Conservation (phyloP, 129 eudicot species). For the Heracleum sosnowskyi region DNA sequence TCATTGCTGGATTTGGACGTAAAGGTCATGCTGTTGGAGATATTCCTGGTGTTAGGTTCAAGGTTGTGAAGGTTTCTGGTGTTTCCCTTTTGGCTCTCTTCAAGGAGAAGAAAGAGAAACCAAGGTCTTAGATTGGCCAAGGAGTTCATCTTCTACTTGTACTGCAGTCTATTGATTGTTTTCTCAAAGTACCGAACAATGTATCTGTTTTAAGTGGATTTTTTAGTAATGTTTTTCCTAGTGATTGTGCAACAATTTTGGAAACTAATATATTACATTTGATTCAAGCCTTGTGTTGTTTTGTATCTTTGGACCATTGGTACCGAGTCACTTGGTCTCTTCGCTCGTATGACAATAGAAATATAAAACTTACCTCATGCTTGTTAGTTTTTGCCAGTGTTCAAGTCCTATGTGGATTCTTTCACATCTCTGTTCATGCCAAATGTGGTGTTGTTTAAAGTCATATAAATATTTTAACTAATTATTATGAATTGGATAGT, state of each 20-base stretch:
- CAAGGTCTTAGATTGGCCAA: constrained; percentile 35
- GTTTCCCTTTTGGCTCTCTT: constrained; percentile 59
- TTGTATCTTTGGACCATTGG: background rate
- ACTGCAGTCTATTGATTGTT: background rate
- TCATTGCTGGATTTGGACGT: constrained; percentile 69
- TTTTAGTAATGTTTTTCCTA: background rate
- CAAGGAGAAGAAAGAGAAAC: constrained; percentile 67
- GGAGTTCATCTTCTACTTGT: background rate
- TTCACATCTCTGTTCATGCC: too few relatives aligned
- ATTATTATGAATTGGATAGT: too few relatives aligned
- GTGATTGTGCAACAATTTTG: background rate
- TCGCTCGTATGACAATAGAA: background rate
- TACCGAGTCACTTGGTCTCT: background rate
- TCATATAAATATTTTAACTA: too few relatives aligned
- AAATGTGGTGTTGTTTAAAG: too few relatives aligned
- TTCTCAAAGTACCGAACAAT: background rate
- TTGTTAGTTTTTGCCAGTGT: too few relatives aligned
- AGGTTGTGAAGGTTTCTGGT: constrained; percentile 71
- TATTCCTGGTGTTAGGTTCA: constrained; percentile 68
- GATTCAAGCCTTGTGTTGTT: background rate
- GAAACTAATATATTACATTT: background rate
- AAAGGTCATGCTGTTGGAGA: constrained; percentile 75
- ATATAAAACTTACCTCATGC: background rate
- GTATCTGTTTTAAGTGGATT: background rate
- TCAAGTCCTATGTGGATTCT: too few relatives aligned